Evolutionary conservation across 441 rosid species (phyloP).

Genomic region (Croton setiger): DNA sequence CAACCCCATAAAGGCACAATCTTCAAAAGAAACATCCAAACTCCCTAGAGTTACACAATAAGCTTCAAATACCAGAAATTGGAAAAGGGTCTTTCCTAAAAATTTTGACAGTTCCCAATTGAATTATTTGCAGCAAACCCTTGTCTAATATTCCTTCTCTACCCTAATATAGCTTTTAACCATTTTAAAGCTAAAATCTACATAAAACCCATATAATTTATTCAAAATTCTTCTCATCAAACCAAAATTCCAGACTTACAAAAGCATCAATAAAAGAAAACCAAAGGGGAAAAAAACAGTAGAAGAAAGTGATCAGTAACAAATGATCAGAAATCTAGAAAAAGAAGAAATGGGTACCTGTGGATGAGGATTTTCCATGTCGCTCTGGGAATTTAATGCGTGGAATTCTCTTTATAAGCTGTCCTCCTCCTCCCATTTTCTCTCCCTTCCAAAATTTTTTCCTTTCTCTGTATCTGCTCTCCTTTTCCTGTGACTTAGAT

Average conservation of each 20-base stretch:
- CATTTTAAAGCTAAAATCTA: background rate
- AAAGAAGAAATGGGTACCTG: conserved; percentile 30
- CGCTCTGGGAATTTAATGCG: conserved; percentile 70
- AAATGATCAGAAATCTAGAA: background rate
- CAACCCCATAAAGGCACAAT: background rate
- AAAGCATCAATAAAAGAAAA: background rate
- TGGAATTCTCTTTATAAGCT: conserved; percentile 58
- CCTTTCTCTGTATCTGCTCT: background rate
- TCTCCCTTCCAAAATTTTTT: background rate
- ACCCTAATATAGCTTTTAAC: background rate
- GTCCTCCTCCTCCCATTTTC: conserved; percentile 29
- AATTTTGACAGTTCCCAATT: background rate
- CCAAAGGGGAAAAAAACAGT: background rate
- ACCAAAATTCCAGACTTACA: background rate
- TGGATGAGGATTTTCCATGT: conserved; percentile 33
- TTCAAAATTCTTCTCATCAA: background rate
- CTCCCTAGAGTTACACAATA: too few relatives aligned
- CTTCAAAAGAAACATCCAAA: background rate
- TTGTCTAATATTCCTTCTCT: background rate
- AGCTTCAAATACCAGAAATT: background rate
- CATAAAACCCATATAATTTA: background rate
- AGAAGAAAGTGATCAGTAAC: background rate
- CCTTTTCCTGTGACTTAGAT: background rate
- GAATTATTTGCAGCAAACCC: background rate
- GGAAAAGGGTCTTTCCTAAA: background rate